phyloP scores from a whole-genome alignment of 2,329 filamentous ascomycete species.

The Colletotrichum costaricense region DNA sequence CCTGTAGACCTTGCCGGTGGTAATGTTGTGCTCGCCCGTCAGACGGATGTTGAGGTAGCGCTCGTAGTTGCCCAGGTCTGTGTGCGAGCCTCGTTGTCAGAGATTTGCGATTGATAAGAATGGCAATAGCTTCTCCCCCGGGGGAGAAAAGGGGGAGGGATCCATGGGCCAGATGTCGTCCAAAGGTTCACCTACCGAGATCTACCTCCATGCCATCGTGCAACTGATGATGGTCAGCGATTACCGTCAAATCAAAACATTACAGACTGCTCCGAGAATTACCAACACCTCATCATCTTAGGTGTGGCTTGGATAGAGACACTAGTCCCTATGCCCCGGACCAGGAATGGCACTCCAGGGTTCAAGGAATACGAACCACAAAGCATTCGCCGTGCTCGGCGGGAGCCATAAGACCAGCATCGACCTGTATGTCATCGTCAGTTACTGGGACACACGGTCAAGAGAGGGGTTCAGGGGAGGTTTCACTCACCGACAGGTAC shows the following conservation, averaged over 20 bases:
- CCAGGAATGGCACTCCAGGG: background rate
- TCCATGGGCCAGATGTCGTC: background rate
- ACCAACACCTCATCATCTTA: background rate
- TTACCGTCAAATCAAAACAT: background rate
- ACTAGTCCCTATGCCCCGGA: background rate
- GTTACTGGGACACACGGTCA: background rate
- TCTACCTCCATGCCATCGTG: slow-evolving; percentile 37
- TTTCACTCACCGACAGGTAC: slow-evolving; percentile 53
- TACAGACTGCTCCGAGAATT: background rate
- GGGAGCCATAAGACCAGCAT: slow-evolving; percentile 41
- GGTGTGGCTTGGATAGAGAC: background rate
- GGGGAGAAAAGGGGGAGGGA: background rate
- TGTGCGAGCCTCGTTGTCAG: slow-evolving; percentile 28
- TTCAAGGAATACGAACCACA: slow-evolving; percentile 30
- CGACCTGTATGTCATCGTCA: slow-evolving; percentile 28
- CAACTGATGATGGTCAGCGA: slow-evolving; percentile 26
- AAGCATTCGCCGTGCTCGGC: slow-evolving; percentile 44
- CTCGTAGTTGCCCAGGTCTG: slow-evolving; percentile 68
- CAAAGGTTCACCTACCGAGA: slow-evolving; percentile 34
- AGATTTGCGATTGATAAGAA: slow-evolving; percentile 22
- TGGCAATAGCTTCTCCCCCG: background rate
- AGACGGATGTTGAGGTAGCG: slow-evolving; percentile 84
- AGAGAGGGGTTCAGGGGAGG: background rate
- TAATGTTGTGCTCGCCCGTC: slow-evolving; percentile 92
- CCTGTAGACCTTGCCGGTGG: slow-evolving; percentile 95